A percentile compares a stretch with the other conserved stretches of the same genome.
phyloP scores from a whole-genome alignment of 2,329 filamentous ascomycete genomes.

The Penicillium digitatum region DNA sequence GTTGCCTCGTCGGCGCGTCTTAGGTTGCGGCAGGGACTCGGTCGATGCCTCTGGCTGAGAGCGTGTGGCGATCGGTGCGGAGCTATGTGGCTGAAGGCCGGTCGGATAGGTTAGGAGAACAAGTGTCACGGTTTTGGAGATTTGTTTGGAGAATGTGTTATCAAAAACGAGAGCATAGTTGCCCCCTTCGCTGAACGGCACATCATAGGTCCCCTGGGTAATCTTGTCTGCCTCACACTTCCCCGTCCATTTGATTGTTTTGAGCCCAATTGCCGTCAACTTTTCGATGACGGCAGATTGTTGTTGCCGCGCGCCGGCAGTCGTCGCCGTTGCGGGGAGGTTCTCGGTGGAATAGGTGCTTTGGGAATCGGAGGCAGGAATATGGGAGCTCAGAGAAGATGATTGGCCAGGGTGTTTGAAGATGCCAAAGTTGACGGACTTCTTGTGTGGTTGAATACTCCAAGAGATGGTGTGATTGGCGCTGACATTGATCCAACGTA shows the following conservation, averaged over 20 bases:
- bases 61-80: slow-evolving; percentile 47
- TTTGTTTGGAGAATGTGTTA: slow-evolving; percentile 96
- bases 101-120: slow-evolving; percentile 92
- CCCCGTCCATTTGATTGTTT: slow-evolving; percentile 72
- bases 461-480: slow-evolving; percentile 91
- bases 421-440: slow-evolving; percentile 96
- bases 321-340: slow-evolving; percentile 25
- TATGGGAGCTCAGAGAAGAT: slow-evolving; percentile 47
- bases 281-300: slow-evolving; percentile 67
- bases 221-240: slow-evolving; percentile 97
- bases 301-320: slow-evolving; percentile 55
- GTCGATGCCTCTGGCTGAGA: slow-evolving; percentile 47
- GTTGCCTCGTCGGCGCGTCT: slow-evolving; percentile 30
- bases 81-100: slow-evolving; percentile 48
- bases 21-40: slow-evolving; percentile 47
- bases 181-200: slow-evolving; percentile 68
- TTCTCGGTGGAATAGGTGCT: slow-evolving; percentile 40
- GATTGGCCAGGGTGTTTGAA: slow-evolving; percentile 87
- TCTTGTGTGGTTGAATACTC: slow-evolving; percentile 97
- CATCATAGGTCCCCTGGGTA: slow-evolving; percentile 82
- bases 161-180: slow-evolving; percentile 98
- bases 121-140: slow-evolving; percentile 91
- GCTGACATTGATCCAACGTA: slow-evolving; percentile 92
- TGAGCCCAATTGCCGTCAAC: slow-evolving; percentile 59
- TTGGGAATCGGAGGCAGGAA: slow-evolving; percentile 43